Conservation (phyloP, 1,284 basidiomycete species). For the Tranzscheliella williamsii region DNA sequence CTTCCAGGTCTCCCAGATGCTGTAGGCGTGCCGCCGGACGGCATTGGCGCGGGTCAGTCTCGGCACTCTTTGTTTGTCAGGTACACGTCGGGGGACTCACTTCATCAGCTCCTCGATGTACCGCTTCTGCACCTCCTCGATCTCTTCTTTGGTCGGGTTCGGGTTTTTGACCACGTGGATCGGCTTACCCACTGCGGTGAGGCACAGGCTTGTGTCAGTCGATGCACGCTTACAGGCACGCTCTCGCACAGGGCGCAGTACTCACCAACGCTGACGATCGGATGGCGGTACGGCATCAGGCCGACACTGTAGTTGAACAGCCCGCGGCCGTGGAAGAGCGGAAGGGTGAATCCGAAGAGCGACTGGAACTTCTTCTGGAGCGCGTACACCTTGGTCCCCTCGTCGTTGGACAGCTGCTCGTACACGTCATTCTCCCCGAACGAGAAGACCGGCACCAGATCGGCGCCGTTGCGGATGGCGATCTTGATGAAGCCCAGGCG, state of each 20-base stretch:
- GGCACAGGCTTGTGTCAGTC: too few species aligned
- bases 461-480: conserved; percentile 80
- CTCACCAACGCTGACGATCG: conserved; percentile 81
- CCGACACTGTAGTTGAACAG: conserved; percentile 74
- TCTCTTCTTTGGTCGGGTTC: conserved; percentile 78
- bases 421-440: conserved; percentile 99
- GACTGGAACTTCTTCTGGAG: conserved; percentile 53
- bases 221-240: not conserved
- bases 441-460: conserved; percentile 62
- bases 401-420: conserved; percentile 90
- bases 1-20: conserved; percentile 59
- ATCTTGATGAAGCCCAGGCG: conserved; percentile 89
- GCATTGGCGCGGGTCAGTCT: too few species aligned
- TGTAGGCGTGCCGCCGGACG: conserved; percentile 10
- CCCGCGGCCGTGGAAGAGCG: conserved; percentile 78
- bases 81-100: too few species aligned
- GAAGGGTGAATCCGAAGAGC: conserved; percentile 93
- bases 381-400: conserved; percentile 80
- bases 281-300: conserved; percentile 87
- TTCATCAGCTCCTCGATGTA: conserved; percentile 79
- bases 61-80: too few species aligned
- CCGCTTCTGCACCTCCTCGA: conserved; percentile 76
- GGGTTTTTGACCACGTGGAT: conserved; percentile 77
- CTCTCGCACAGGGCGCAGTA: conserved; percentile 2
- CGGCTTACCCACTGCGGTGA: conserved; percentile 73